These are phyloP conservation scores for Phytophthora europaea DNA, from an alignment of 352 stramenopile species.

Conservation along the genomic window DNA sequence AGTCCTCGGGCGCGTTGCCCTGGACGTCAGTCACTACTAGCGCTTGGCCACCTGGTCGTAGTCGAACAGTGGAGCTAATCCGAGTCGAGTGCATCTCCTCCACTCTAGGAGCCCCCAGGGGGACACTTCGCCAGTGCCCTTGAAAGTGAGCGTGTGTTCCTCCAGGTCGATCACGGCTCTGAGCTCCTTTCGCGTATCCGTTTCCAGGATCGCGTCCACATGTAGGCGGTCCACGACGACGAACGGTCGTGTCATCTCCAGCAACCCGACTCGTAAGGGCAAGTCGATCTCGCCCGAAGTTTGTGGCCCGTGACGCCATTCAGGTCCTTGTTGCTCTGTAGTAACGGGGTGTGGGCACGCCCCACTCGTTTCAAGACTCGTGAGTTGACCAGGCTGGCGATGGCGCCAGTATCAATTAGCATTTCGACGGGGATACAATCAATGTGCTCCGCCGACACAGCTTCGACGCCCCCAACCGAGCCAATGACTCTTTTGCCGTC, in stretches of 20 bases:
- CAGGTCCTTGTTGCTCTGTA: not conserved
- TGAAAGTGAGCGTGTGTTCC: not conserved
- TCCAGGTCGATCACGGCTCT: slow-evolving; percentile 1
- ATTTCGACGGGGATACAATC: not conserved
- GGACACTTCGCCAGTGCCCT: not conserved
- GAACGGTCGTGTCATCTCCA: not conserved
- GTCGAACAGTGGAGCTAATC: not conserved
- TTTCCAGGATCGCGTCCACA: not conserved
- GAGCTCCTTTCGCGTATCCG: not conserved
- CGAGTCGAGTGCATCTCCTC: not conserved
- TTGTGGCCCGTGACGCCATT: not conserved
- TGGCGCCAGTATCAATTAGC: not conserved
- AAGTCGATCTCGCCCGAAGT: not conserved
- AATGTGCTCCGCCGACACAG: not conserved
- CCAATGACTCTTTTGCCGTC: too few relatives aligned
- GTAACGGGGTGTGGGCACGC: not conserved
- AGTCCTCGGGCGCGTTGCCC: too few relatives aligned
- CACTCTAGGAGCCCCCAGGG: not conserved
- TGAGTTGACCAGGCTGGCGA: not conserved
- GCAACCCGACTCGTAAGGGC: not conserved
- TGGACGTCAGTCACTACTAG: too few relatives aligned
- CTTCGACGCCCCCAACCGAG: not conserved
- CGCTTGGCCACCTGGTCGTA: not conserved
- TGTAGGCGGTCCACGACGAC: not conserved
- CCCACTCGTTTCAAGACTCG: not conserved